Evolutionary conservation across 75 land plant species (phyloP).

Genomic region (Gnetum montanum): DNA sequence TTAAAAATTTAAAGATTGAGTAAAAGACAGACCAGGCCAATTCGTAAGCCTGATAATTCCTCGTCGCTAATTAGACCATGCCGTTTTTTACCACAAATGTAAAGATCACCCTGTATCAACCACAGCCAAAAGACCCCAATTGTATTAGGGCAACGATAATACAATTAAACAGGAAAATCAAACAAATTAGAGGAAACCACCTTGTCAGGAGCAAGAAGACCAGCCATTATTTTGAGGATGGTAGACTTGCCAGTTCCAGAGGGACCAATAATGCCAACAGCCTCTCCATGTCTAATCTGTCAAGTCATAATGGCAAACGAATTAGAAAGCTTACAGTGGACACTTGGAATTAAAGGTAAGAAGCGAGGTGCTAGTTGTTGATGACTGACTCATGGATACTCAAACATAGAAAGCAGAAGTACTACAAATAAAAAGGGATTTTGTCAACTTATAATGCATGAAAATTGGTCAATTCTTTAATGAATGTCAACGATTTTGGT

Average conservation of each 20-base stretch:
- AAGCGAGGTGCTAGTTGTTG: too few species aligned
- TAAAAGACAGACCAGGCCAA: slow-evolving; percentile 64
- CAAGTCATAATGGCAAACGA: slow-evolving; percentile 18
- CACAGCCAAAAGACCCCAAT: background rate
- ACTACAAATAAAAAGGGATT: too few species aligned
- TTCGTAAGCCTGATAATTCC: slow-evolving; percentile 82
- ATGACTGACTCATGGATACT: too few species aligned
- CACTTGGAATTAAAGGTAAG: background rate
- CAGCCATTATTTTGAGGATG: slow-evolving; percentile 83
- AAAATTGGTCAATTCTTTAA: too few species aligned
- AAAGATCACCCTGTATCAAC: slow-evolving; percentile 79
- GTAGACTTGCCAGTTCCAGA: slow-evolving; percentile 99
- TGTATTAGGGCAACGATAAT: too few species aligned
- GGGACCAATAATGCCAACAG: slow-evolving; percentile 96
- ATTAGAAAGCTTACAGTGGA: background rate
- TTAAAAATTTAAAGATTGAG: too few species aligned
- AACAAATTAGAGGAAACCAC: slow-evolving; percentile 18
- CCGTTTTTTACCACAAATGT: slow-evolving; percentile 70
- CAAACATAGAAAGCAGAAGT: too few species aligned
- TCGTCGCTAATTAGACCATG: slow-evolving; percentile 81
- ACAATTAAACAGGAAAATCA: too few species aligned
- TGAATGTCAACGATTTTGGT: too few species aligned
- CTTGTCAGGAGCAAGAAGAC: slow-evolving; percentile 95
- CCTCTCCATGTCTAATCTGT: slow-evolving; percentile 83
- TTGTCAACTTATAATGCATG: too few species aligned